Evolutionary conservation across 2,329 filamentous ascomycete species (phyloP), one percentile per base, ranked within the genome.

Genomic region (Fusarium verticillioides): DNA sequence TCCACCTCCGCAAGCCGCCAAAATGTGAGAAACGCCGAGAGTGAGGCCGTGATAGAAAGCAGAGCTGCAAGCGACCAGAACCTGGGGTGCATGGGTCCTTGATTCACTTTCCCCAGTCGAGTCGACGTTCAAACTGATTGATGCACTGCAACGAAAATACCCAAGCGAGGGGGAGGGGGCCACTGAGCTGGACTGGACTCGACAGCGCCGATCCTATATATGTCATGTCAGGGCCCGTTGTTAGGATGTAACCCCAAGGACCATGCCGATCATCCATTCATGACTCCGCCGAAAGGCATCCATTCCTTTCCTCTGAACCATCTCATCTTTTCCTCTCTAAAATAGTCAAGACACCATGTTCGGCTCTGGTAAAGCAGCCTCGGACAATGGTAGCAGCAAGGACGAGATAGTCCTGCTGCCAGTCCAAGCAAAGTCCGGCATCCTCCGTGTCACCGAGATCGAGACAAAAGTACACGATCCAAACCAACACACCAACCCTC

Each of bases 61-160:
- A 34, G 47, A 23, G 70, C 50, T 53, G 15, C 59, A 63, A 63
- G 47, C 70, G 49, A 66, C 23, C 21, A 56, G 47, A 69, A 74
- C 72, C 72, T 74, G 72, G 68, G 71, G 72, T 72, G 72, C 63
- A 72, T 74, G 63, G 63, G 53, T 63, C 62, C 62, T 64, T 64
- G 21, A 44, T 60, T 60, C 59, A 40, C 50, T 54, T 10, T 63
- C 71, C 71, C 70, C 26, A 47, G 44, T 43, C n/a, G n/a, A 70
- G 58, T 46, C 52, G 11, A 37, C 21, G 36, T 46, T 47, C 44
- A n/a, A 39, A 21, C 26, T 28, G 26, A 30, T 30, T 44, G 23
- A 39, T 30, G 34, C 63, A 34, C 43, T 39, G 67, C 42, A 39
- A 43, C 36, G 7, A 46, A 50, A 36, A 52, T 54, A 66, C 47